Percentiles rank a stretch among this genome's conserved stretches.
Conservation (phyloP, 2,329 filamentous ascomycete species). For the Grosmannia penicillata region DNA sequence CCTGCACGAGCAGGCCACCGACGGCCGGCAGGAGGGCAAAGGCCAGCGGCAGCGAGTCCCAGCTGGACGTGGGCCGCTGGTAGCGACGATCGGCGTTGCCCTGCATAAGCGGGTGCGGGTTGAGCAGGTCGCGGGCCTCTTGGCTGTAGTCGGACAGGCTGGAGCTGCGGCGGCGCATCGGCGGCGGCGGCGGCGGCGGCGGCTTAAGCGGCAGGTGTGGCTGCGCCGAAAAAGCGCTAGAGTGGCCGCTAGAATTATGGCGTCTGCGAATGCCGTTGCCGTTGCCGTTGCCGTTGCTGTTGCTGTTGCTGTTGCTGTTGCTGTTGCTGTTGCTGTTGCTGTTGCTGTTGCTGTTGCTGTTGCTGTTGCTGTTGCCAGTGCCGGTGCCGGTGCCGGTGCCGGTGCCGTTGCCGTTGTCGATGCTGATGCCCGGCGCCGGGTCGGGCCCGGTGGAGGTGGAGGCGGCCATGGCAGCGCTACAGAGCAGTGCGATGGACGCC, state of each 20-base stretch:
- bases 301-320: too few relatives aligned
- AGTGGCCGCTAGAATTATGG: not conserved
- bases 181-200: not conserved
- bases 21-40: constrained; percentile 76
- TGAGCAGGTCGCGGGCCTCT: constrained; percentile 57
- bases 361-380: not conserved
- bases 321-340: too few relatives aligned
- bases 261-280: too few relatives aligned
- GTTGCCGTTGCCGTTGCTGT: too few relatives aligned
- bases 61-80: constrained; percentile 47
- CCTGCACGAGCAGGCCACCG: constrained; percentile 71
- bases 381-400: not conserved
- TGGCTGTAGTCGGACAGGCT: constrained; percentile 59
- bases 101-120: constrained; percentile 23
- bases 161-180: constrained; percentile 33
- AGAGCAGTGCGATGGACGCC: too few relatives aligned
- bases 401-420: not conserved
- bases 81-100: constrained; percentile 20
- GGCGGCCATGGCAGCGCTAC: too few relatives aligned
- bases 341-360: not conserved
- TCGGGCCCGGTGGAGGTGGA: too few relatives aligned
- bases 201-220: not conserved
- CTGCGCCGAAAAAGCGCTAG: not conserved
- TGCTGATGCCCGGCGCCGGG: not conserved
- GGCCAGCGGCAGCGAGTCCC: constrained; percentile 67